A percentile compares a stretch with the other conserved stretches of the same genome.
Evolutionary conservation across 2,329 filamentous ascomycete genomes (phyloP).

Genomic region (Fusarium sororula): DNA sequence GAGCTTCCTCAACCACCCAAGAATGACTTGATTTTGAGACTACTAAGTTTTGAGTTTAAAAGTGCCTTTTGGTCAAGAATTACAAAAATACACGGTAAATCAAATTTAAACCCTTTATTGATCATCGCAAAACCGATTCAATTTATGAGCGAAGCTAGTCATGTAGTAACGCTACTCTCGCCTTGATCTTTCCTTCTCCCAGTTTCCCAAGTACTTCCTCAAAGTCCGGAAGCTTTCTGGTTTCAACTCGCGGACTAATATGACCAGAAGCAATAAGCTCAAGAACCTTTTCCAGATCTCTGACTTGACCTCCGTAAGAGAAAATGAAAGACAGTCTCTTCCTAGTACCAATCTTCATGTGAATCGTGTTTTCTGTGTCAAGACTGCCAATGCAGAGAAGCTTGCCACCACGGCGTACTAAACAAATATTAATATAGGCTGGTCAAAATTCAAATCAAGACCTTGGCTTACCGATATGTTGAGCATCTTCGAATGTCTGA

Average conservation of each 20-base stretch:
- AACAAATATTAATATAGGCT: neutral
- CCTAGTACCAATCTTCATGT: constrained; percentile 56
- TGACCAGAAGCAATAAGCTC: constrained; percentile 13
- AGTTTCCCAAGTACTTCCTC: constrained; percentile 13
- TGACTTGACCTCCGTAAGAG: constrained; percentile 53
- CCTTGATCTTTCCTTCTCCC: constrained; percentile 2
- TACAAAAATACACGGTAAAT: fast-evolving
- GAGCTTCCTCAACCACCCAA: no score
- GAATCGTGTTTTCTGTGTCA: constrained; percentile 50
- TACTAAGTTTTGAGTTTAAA: neutral
- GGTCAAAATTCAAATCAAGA: fast-evolving
- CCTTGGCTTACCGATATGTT: constrained; percentile 23
- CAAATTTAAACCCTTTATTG: fast-evolving
- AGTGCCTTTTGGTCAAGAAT: fast-evolving
- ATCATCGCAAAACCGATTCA: fast-evolving
- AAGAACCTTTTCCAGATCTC: constrained; percentile 49
- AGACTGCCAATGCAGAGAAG: constrained; percentile 53
- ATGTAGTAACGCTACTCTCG: constrained; percentile 12
- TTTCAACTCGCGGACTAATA: constrained; percentile 26
- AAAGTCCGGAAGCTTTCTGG: constrained; percentile 19
- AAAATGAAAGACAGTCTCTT: constrained; percentile 54
- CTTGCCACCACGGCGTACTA: constrained; percentile 42
- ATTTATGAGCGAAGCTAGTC: neutral
- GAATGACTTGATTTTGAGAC: neutral
- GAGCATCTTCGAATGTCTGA: constrained; percentile 38